Conservation (phyloP, 768 basidiomycete genomes). For the Rhodotorula graminis region DNA sequence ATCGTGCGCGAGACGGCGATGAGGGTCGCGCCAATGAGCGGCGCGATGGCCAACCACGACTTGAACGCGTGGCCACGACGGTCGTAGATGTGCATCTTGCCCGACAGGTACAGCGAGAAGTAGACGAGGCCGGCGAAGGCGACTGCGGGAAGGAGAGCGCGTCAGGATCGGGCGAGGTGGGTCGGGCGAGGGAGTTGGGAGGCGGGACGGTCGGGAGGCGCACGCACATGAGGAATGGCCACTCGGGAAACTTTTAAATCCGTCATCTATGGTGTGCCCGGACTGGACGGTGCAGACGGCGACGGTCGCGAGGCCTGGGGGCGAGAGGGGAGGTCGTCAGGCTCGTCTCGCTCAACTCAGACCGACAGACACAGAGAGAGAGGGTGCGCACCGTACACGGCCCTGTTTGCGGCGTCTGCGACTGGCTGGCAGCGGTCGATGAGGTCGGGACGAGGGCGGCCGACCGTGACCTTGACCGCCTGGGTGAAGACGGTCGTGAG, state of each 20-base stretch:
- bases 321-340: no score
- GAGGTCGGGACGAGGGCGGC: conserved; percentile 71
- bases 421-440: conserved; percentile 31
- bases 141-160: not conserved
- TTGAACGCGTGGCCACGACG: conserved; percentile 56
- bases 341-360: no score
- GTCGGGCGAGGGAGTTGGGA: no score
- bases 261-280: conserved; percentile 15
- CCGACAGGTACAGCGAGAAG: conserved; percentile 79
- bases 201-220: no score
- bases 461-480: conserved; percentile 55
- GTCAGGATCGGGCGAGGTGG: no score
- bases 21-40: conserved; percentile 64
- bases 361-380: no score
- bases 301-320: conserved; percentile 55
- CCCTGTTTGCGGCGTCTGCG: conserved; percentile 59
- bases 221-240: conserved; percentile 47
- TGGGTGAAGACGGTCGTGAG: conserved; percentile 77
- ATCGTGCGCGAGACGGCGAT: conserved; percentile 73
- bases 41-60: conserved; percentile 75
- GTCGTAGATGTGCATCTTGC: conserved; percentile 88
- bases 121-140: conserved; percentile 91
- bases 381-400: conserved; percentile 51
- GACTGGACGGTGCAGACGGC: conserved; percentile 62
- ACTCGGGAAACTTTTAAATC: conserved; percentile 35